A percentile compares a stretch with the other conserved stretches of the same genome.
Evolutionary conservation across 2,329 filamentous ascomycete genomes (phyloP).

Genomic region (Zopfia rhizophila): DNA sequence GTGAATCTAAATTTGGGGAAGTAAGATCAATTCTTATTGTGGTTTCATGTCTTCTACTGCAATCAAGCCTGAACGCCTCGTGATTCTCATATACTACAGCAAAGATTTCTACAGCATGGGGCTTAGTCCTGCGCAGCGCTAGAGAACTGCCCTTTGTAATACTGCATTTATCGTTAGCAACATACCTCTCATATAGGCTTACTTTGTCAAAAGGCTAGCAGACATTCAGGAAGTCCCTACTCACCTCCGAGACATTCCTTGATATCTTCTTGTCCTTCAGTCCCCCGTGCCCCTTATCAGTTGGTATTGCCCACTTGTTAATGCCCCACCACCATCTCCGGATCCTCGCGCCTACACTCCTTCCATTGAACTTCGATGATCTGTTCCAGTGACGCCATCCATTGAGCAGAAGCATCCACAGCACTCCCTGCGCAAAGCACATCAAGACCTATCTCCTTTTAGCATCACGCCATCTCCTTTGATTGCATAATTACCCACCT

Average conservation of each 20-base stretch:
- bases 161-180: slow-evolving; percentile 35
- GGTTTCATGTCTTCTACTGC: too few species aligned
- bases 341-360: slow-evolving; percentile 77
- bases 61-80: too few species aligned
- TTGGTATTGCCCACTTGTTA: slow-evolving; percentile 78
- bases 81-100: too few species aligned
- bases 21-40: too few species aligned
- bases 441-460: slow-evolving; percentile 73
- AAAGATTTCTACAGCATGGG: too few species aligned
- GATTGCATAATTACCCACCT: slow-evolving; percentile 64
- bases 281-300: slow-evolving; percentile 19
- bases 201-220: neutral
- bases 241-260: slow-evolving; percentile 48
- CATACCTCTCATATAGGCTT: neutral
- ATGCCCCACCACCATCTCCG: slow-evolving; percentile 95
- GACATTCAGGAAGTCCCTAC: slow-evolving; percentile 46
- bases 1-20: too few species aligned
- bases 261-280: slow-evolving; percentile 44
- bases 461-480: slow-evolving; percentile 1
- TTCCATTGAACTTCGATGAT: slow-evolving; percentile 79
- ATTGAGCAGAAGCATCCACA: slow-evolving; percentile 86
- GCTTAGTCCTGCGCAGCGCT: slow-evolving; percentile 32
- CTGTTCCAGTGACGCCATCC: slow-evolving; percentile 94
- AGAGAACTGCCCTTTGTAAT: slow-evolving; percentile 41
- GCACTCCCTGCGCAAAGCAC: slow-evolving; percentile 84